Base-by-base conservation (phyloP, 2,329 filamentous ascomycete genomes). In the Coccinonectria pachysandricola region DNA sequence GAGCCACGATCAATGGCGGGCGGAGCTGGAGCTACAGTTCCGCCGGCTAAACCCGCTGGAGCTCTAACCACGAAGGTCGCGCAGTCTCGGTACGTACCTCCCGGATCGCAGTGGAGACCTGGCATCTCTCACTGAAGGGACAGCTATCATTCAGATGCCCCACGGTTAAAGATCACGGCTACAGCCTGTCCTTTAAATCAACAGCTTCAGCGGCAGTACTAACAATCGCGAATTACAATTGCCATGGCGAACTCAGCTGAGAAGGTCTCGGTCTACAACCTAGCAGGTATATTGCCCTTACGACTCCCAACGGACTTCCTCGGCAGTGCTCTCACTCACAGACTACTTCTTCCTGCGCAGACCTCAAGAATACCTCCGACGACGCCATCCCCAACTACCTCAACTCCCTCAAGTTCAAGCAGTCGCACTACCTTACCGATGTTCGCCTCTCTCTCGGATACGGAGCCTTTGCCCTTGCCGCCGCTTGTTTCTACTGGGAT, bases 361-460 rank as follows among this genome's bases (percentile, higher is more conserved):
- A 96, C 54, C 79, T 98, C 39, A 96, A 96, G 60, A 93, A 91
- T 62, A 92, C 87, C 19, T 85, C 83, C 41, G 91, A 98, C 62
- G 91, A 98, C 60, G 85, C 87, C 31, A 78, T 98, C 34, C 76
- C 82, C 32, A 86, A 91, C 60, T 96, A 96, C 64, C 76, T 98
- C 37, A 88, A 84, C 58, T 82, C 76, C 16, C 75, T 96, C 53
- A 77, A 68, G 41, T 95, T 95, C 65, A 71, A 63, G 37, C 86
- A 93, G 58, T 77, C 81, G 38, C 79, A 96, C 60, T 68, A 59
- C 31, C 75, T 91, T 24, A 75, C 77, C 45, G 87, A 96, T 49
- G 71, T 92, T 24, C 83, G 85, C 28, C 75, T 98, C 23, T 68
- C 65, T 1, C 66, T 98, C 7, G 91, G 91, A 37, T 96, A 92